Conservation (phyloP, 176 grass and related monocot genomes). For the Musa acuminata region DNA sequence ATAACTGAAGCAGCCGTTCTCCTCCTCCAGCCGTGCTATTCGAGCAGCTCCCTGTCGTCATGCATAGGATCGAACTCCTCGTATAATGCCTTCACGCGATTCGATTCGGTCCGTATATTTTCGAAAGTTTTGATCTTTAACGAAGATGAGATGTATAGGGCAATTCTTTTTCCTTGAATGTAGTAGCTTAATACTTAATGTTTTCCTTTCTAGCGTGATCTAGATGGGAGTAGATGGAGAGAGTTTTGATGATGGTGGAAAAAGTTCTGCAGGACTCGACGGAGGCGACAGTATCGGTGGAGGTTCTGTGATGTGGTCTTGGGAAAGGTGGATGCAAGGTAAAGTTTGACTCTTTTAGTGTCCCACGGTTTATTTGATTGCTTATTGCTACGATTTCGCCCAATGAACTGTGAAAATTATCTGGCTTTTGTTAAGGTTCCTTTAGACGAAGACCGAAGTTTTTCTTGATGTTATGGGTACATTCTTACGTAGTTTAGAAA, state of each 20-base stretch:
- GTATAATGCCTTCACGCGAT: slow-evolving; percentile 23
- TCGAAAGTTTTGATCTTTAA: background rate
- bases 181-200: background rate
- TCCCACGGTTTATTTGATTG: background rate
- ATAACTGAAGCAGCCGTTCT: slow-evolving; percentile 25
- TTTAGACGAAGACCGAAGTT: no score
- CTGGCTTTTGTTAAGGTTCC: no score
- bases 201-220: background rate
- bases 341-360: background rate
- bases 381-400: background rate
- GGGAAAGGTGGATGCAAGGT: slow-evolving; percentile 30
- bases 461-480: no score
- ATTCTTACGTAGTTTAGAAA: no score
- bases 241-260: background rate
- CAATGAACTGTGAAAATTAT: no score
- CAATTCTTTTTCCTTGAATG: background rate
- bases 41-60: slow-evolving; percentile 73
- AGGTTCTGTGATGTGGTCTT: slow-evolving; percentile 68
- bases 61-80: slow-evolving; percentile 72
- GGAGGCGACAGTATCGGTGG: slow-evolving; percentile 68
- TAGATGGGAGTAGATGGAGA: background rate
- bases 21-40: slow-evolving; percentile 48
- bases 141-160: background rate
- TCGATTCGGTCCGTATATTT: background rate
- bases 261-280: slow-evolving; percentile 44